These are phyloP conservation scores for Lentinus brumalis DNA, from an alignment of 768 basidiomycete species.

Conservation along the genomic window DNA sequence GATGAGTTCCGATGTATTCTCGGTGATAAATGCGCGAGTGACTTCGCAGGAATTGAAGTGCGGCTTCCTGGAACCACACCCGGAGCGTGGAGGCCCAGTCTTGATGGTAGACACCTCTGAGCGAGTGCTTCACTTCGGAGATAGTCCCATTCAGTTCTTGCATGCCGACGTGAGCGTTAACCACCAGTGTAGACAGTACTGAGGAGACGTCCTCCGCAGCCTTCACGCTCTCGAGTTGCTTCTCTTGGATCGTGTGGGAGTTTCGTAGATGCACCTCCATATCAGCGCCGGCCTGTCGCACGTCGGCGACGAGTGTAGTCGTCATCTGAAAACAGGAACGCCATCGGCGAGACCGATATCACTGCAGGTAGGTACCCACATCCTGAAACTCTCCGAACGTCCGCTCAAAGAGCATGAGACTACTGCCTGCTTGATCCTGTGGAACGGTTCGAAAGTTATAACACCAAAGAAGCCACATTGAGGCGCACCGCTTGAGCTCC, in stretches of 20 bases:
- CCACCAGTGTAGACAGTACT: constrained; percentile 40
- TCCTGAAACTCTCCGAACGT: background rate
- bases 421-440: background rate
- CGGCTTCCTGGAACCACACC: constrained; percentile 16
- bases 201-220: constrained; percentile 40
- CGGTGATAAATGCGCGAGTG: background rate
- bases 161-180: constrained; percentile 44
- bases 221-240: constrained; percentile 39
- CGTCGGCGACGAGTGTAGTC: background rate
- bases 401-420: background rate
- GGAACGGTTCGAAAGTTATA: no score
- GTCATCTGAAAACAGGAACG: background rate
- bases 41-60: constrained; percentile 14
- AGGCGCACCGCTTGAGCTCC: background rate
- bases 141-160: constrained; percentile 51
- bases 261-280: constrained; percentile 36
- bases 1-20: background rate
- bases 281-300: constrained; percentile 26
- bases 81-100: background rate
- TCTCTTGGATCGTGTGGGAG: constrained; percentile 33
- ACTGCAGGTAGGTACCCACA: background rate
- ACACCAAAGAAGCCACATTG: no score
- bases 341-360: background rate
- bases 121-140: constrained; percentile 32
- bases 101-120: constrained; percentile 16